Evolutionary conservation across 805 yeast species (phyloP), one percentile per base, ranked within the genome.

Genomic region (Metschnikowia gruessii): DNA sequence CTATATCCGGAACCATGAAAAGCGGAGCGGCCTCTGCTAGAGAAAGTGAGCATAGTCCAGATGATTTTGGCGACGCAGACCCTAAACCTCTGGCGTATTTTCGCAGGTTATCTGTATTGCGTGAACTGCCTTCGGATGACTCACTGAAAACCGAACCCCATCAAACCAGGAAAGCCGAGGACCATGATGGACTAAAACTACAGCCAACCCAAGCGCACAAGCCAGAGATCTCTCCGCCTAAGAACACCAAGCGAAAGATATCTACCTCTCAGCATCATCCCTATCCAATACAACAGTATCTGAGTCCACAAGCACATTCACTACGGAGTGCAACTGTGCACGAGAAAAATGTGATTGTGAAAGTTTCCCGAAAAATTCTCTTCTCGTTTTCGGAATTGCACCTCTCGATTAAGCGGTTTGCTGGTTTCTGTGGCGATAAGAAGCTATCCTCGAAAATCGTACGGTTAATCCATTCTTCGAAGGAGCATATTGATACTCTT

Each of bases 381-480:
- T 82, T 81, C 58, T 71, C 86, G 2, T 76, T 82, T 45, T 79
- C 83, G 37, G 88, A 84, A 58, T 72, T 84, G 33, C 87, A 82
- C 51, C 75, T 81, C 30, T 77, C 80, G 4, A 68, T 83, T 9
- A 68, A 82, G 52, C 70, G 81, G 45, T 72, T 82, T 45, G 74
- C 82, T 7, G 76, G 82, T 1, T 81, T 80, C 50, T 81, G 85
- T 50, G 63, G 69, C 12, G 85, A 81, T 48, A 79, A 79, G 48
- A 70, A 76, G 21, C 66, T 80, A 1, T 75, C 81, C 3, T 75
- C 75, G 24, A 80, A 76, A 50, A 75, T 81, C 63, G 79, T 79
- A 0, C 71, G 83, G 0, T 65, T 68, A 15, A 61, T 80, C 35
- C 78, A 76, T 50, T 64, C 76, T 12, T 77, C 82, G 2, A 78